Evolutionary conservation across 352 stramenopile species (phyloP).

Genomic region (Phytophthora fragariae): DNA sequence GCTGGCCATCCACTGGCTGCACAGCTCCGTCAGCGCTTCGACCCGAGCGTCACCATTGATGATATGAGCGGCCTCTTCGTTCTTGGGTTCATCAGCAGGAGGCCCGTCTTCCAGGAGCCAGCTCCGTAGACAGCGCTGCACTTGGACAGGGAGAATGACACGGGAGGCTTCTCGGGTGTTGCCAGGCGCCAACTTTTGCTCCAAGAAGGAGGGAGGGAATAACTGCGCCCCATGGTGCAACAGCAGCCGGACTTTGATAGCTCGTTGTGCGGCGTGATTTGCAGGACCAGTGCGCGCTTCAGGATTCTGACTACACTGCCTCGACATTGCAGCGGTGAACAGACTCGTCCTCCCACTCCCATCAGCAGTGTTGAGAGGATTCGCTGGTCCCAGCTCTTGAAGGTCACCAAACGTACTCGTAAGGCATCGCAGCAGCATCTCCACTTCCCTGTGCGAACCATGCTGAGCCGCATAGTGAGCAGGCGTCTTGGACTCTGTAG

Average conservation of each 20-base stretch:
- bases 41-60: background rate
- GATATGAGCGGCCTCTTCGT: background rate
- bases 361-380: conserved; percentile 15
- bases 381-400: conserved; percentile 4
- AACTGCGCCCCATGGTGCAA: conserved; percentile 22
- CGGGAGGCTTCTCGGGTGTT: background rate
- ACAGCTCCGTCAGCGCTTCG: conserved; percentile 23
- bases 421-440: conserved; percentile 19
- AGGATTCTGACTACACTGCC: background rate
- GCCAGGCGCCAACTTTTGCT: background rate
- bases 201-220: conserved; percentile 8
- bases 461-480: conserved; percentile 27
- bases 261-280: background rate
- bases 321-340: background rate
- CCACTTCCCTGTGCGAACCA: conserved; percentile 15
- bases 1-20: conserved; percentile 18
- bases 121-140: conserved; percentile 7
- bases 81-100: conserved; percentile 1
- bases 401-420: conserved; percentile 11
- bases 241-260: conserved; percentile 16
- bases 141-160: conserved; percentile 3
- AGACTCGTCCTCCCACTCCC: conserved; percentile 11
- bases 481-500: conserved; percentile 2
- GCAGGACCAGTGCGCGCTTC: background rate
- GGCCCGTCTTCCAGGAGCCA: conserved; percentile 14